Base-by-base conservation (phyloP, 805 yeast species). In the Kuraishia molischiana region DNA sequence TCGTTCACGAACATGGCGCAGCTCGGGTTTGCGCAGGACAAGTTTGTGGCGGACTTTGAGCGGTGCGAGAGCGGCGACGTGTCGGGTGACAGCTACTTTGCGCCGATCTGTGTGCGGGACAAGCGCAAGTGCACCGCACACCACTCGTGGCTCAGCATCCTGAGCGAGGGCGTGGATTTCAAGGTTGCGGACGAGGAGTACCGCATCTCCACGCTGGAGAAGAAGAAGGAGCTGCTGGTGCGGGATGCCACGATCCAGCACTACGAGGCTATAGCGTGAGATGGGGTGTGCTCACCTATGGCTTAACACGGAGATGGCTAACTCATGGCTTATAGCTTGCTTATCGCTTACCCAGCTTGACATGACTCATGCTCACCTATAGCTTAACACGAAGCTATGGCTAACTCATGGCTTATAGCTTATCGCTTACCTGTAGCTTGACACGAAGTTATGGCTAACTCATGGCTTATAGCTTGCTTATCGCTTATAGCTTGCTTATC, bases 51-150 rank as follows among this genome's bases (percentile, higher is more conserved):
- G 14, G 32, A 29, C 18, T 34, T 15, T 10, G 35, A 35, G 17
- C 26, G 35, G 10, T 41, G 26, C 9, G 38, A 28, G 3, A 37
- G 32, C 2, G 50, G 41, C 11, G 50, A 46, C 4, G 43, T 37
- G 10, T 52, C 47, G 4, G 46, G 37, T 8, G 38, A 32, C 14
- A 36, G 31, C 35, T 37, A 17, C 35, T 40, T 48, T 38, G 45
- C 50, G 41, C 41, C 41, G 6, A 36, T 72, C 1, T 79, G 85
- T 46, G 49, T 75, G 5, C 52, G 59, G 8, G 84, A 78, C 35
- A 69, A 69, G 42, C 62, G 68, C 38, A 77, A 74, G 45, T 79
- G 86, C 50, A 50, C 50, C 3, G 67, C 70, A 34, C 86, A 79
- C 44, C 40, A 50, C 19, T 50, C 54, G 1, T 60, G 64, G 64